phyloP scores from a whole-genome alignment of 2,329 filamentous ascomycete species.

The Rasamsonia emersonii region DNA sequence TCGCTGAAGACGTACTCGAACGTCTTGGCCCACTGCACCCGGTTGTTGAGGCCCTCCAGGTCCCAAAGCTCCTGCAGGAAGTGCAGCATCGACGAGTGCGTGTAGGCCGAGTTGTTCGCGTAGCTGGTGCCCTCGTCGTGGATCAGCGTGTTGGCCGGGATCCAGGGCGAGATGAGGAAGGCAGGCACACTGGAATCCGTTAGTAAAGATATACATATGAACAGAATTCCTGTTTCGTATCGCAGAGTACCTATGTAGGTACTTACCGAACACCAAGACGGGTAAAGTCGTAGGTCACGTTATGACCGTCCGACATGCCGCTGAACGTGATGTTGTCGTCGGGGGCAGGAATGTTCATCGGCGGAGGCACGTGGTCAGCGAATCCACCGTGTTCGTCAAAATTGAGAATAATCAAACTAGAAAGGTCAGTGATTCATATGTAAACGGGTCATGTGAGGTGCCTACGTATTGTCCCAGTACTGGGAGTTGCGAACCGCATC shows the following conservation, averaged over 20 bases:
- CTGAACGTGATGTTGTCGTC: constrained; percentile 25
- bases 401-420: constrained; percentile 30
- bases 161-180: constrained; percentile 28
- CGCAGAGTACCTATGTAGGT: background rate
- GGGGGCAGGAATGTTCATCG: constrained; percentile 26
- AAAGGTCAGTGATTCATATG: background rate
- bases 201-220: background rate
- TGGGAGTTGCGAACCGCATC: constrained; percentile 32
- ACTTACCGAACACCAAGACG: constrained; percentile 28
- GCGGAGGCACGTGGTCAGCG: constrained; percentile 32
- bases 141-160: constrained; percentile 25
- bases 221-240: background rate
- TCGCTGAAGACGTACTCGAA: constrained; percentile 28
- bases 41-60: constrained; percentile 31
- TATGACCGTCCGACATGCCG: constrained; percentile 20
- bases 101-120: constrained; percentile 28
- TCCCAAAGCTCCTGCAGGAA: constrained; percentile 34
- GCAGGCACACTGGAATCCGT: constrained; percentile 21
- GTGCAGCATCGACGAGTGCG: constrained; percentile 31
- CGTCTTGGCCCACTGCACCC: constrained; percentile 35
- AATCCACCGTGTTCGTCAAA: constrained; percentile 36
- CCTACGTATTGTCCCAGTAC: constrained; percentile 30
- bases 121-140: constrained; percentile 31
- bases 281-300: constrained; percentile 31
- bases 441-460: background rate